phyloP scores from a whole-genome alignment of 1,139 yeast species.

The Blastobotrys capitulatus region DNA sequence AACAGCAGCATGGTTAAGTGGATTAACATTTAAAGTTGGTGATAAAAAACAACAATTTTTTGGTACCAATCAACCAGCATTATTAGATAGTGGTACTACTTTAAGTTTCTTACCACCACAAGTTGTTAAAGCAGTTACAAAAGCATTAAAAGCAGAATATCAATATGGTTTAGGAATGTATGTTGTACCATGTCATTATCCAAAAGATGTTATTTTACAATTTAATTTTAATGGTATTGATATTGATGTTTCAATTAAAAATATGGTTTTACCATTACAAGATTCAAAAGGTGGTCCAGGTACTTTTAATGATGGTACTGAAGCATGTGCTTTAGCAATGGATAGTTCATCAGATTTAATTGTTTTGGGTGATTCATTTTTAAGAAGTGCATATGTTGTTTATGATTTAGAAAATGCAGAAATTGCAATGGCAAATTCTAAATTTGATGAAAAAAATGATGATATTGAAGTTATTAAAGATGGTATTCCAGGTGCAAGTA shows the following conservation, averaged over 20 bases:
- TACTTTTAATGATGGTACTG: conserved; percentile 20
- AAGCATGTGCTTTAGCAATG: conserved; percentile 43
- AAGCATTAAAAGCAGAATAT: conserved; percentile 13
- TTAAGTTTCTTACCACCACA: conserved; percentile 46
- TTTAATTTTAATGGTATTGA: conserved; percentile 30
- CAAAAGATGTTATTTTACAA: conserved; percentile 18
- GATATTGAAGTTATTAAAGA: conserved; percentile 24
- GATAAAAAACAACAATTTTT: background rate
- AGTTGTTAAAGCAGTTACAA: conserved; percentile 19
- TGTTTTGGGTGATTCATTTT: conserved; percentile 63
- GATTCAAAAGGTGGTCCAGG: conserved; percentile 15
- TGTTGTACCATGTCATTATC: conserved; percentile 15
- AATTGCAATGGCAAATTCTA: conserved; percentile 62
- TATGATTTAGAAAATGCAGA: conserved; percentile 61
- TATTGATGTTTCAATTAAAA: conserved; percentile 24
- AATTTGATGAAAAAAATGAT: conserved; percentile 20
- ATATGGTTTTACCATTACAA: conserved; percentile 3
- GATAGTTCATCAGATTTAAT: conserved; percentile 47
- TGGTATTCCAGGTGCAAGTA: conserved; percentile 28
- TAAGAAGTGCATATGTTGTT: conserved; percentile 62
- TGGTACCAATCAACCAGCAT: conserved; percentile 22
- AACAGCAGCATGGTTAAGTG: conserved; percentile 12
- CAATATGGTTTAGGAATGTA: background rate
- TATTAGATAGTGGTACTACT: conserved; percentile 65
- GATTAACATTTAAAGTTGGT: conserved; percentile 1